Evolutionary conservation across 371 early-diverging fungal genomes (phyloP), one percentile per base, ranked within the genome.

Genomic region (Smittium mucronatum): DNA sequence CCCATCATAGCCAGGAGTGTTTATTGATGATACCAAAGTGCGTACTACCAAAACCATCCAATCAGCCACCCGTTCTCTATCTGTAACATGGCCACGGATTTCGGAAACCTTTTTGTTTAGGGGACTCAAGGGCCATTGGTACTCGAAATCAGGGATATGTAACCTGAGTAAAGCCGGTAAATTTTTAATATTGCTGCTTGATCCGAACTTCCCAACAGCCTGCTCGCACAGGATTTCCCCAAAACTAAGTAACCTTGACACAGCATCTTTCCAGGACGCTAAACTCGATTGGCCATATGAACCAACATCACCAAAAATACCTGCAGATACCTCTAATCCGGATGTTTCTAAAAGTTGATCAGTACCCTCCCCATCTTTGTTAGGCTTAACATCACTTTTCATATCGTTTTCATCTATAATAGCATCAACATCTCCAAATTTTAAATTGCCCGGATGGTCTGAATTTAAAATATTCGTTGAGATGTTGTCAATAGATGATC

Each of bases 31-130:
- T n/a, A 59, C 59, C 8, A 59, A 16, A 16, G 59, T 59, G 5
- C 64, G 16, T 2, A 31, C 15, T 15, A 64, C 64, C 26, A 64
- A 64, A 64, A 36, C 64, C 64, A 64, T 64, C 64, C 64, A 64
- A 31, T 64, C 64, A 26, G 64, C 11, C 5, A 64, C 36, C 31
- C 64, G 16, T 64, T 64, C 64, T 64, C 31, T 64, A 31, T 15
- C 32, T 33, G 36, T 15, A 26, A 33, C 30, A 15, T 64, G 5
- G 15, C 26, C 32, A 26, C 2, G 5, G 5, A 2, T 29, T 8
- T 64, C 32, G 31, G 16, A 30, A 5, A 34, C 15, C 31, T 2
- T 26, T 26, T 64, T 64, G 2, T 5, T 31, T 26, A 21, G 15
- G 34, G 64, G 31, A 26, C 36, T 33, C 26, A 64, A 30, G 32